phyloP scores from a whole-genome alignment of 345 rosid genomes.

The Eucalyptus paniculata region DNA sequence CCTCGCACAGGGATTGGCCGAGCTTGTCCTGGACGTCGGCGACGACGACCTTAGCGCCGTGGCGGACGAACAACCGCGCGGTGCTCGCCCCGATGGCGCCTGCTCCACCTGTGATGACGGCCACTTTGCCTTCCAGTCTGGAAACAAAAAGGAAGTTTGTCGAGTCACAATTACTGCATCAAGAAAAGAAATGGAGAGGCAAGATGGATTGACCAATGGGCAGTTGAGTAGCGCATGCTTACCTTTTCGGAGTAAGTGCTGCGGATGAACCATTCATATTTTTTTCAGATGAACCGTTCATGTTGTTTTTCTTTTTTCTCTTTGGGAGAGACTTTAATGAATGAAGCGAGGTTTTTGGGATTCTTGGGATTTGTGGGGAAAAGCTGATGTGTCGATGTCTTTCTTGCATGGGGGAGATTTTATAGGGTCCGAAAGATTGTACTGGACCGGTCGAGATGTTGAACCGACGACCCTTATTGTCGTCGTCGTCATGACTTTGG shows the following conservation, averaged over 20 bases:
- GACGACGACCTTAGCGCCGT: conserved; percentile 25
- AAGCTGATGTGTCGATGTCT: background rate
- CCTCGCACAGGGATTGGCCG: conserved; percentile 16
- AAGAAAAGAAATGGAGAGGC: background rate
- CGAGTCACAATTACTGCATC: background rate
- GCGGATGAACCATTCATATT: background rate
- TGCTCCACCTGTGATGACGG: conserved; percentile 31
- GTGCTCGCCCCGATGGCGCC: conserved; percentile 27
- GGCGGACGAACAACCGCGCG: conserved; percentile 8
- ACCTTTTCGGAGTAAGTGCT: background rate
- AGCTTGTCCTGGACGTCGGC: conserved; percentile 31
- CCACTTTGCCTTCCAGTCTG: conserved; percentile 32
- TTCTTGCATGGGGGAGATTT: background rate
- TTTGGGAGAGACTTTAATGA: background rate
- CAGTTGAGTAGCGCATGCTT: background rate
- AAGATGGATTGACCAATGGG: background rate
- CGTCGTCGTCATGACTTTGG: background rate
- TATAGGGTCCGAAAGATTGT: background rate
- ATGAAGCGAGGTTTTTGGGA: background rate
- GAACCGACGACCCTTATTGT: background rate
- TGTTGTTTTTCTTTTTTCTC: background rate
- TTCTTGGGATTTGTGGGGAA: background rate
- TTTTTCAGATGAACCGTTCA: background rate
- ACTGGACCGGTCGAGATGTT: background rate
- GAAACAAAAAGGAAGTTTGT: background rate